phyloP scores from a whole-genome alignment of 2,329 filamentous ascomycete species.

The Pestalotiopsis sp. region DNA sequence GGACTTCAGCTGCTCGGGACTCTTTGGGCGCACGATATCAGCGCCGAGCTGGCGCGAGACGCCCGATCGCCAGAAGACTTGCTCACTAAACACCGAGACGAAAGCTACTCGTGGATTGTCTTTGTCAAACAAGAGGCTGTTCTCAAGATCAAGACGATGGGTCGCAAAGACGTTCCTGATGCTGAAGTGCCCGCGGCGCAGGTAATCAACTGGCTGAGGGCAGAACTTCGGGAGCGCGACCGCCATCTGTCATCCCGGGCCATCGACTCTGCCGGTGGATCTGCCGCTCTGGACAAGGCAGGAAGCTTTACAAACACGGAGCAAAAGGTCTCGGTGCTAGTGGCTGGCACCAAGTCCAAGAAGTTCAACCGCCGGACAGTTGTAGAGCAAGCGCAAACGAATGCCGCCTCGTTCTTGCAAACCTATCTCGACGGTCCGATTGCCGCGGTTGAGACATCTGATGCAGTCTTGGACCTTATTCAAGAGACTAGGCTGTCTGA shows the following conservation, averaged over 20 bases:
- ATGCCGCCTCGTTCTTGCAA: constrained; percentile 65
- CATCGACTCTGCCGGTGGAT: constrained; percentile 33
- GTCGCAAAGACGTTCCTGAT: constrained; percentile 74
- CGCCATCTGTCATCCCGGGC: constrained; percentile 40
- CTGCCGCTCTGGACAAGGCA: constrained; percentile 23
- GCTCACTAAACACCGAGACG: constrained; percentile 74
- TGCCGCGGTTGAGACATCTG: constrained; percentile 84
- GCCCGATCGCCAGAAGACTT: constrained; percentile 80
- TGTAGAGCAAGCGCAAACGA: constrained; percentile 74
- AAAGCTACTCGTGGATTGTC: constrained; percentile 83
- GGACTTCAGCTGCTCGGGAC: constrained; percentile 78
- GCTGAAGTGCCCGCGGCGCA: constrained; percentile 75
- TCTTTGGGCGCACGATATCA: constrained; percentile 84
- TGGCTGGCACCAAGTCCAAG: constrained; percentile 82
- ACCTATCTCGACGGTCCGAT: constrained; percentile 79
- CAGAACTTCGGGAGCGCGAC: constrained; percentile 81
- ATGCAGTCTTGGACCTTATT: constrained; percentile 79
- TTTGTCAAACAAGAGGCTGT: constrained; percentile 79
- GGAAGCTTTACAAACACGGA: constrained; percentile 44
- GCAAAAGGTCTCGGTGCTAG: constrained; percentile 82
- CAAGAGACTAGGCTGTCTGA: constrained; percentile 76
- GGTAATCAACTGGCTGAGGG: constrained; percentile 78
- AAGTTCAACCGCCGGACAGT: constrained; percentile 89
- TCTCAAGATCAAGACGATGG: constrained; percentile 80
- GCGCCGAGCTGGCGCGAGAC: constrained; percentile 84